Base-by-base conservation (phyloP, 2,329 filamentous ascomycete genomes). In the Ophiostoma populinum region DNA sequence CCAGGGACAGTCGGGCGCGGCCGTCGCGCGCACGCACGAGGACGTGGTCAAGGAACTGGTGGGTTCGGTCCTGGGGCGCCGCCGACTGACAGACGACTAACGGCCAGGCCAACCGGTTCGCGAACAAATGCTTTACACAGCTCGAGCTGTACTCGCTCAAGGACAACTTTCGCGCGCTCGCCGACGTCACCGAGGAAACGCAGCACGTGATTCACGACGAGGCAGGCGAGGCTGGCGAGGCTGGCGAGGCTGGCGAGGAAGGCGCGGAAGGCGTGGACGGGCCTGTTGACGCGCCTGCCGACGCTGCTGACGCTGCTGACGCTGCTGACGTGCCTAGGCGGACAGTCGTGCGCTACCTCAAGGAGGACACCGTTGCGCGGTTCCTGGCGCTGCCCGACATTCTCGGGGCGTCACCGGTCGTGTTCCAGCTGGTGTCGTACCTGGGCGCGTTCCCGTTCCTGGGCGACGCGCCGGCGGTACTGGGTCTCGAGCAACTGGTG, bases 371-470 rank as follows among this genome's bases (percentile, higher is more conserved):
- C 9, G 57, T 83, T 43, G 67, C 72, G 40, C 67, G 75, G 22
- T 83, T 80, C 51, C 67, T 85, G 29, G 75, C 80, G 53, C 64
- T 85, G 15, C 79, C 79, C 4, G 76, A 82, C 48, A 64, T 75
- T 18, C 57, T 83, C 18, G 66, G 63, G 34, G 75, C 69, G 7
- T 77, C 75, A 4, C 65, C 75, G 2, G 65, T 83, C 28, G 48
- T 83, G 30, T 82, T 80, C 47, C 75, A 80, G 46, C 76, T 81
- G 63, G 52, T 75, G 3, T 75, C 73, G 5, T 79, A 75, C 45
- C 59, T 82, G 1, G 79, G 74, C 21, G 73, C 78, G 1, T 83
- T 85, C 40, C 79, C 79, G 0, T 82, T 82, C 43, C 60, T 79
- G 3, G 64, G 69, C 35, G 71, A 80, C 46, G 77, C 76, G 0